Evolutionary conservation across 345 rosid genomes (phyloP), one percentile per base, ranked within the genome.

Genomic region (Salix koriyanagi): DNA sequence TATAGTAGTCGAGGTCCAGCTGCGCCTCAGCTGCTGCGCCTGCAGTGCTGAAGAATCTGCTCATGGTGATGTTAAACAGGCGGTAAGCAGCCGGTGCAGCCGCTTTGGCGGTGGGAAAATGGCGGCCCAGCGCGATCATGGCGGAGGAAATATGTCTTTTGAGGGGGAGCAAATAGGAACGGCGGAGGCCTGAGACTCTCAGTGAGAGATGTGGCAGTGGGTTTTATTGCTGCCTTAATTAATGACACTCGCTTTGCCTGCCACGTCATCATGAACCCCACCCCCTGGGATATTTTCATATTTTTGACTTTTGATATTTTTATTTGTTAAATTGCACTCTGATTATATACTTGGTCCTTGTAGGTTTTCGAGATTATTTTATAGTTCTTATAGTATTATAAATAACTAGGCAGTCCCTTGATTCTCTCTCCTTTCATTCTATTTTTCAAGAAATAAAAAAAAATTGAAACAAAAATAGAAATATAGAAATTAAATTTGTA

Each of bases 1-100:
- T 21, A 78, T 46, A 54, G 76, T 67, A 64, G n/a, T 84, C 83
- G 25, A 72, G 69, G 56, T 85, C 75, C 56, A 71, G 82, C 66
- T 54, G 75, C 46, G 82, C 82, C 48, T 71, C 80, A 36, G 83
- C 83, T 56, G 79, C 73, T 14, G 50, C 50, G 6, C 79, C 75
- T 0, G 71, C 48, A 32, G 76, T 64, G 61, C 65, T 15, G 71
- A 72, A 77, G 26, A 77, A 41, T 50, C 79, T 78, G 26, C 13
- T 54, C 9, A 58, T 1, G 28, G 77, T 15, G 26, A 77, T 67
- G n/a, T 11, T 58, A 30, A 42, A 13, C 18, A 73, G 23, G 18
- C 76, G 78, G 28, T 52, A 19, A 2, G 66, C 7, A 9, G 62
- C 62, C 52, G 74, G 76, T 60, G 66, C 64, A 10, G 72, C 69